These are phyloP conservation scores for Leishmania mexicana DNA, from an alignment of 208 protist species.

Conservation along the genomic window DNA sequence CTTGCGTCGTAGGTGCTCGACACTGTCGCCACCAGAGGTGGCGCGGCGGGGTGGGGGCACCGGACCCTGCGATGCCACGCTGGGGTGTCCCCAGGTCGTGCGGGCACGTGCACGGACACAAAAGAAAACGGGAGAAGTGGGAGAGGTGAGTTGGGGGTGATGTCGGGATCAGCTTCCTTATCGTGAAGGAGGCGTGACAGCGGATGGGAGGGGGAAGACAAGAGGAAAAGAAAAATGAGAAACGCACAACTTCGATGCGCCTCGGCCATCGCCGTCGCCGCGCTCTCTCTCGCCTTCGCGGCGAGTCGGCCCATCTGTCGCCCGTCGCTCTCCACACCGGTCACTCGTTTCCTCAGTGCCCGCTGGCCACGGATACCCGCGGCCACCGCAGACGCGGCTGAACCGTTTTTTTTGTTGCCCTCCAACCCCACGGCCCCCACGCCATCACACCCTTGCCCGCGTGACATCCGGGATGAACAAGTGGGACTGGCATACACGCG, in stretches of 20 bases:
- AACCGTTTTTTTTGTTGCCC: neutral
- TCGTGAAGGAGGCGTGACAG: slow-evolving; percentile 3
- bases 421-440: neutral
- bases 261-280: neutral
- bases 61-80: too few species aligned
- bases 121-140: neutral
- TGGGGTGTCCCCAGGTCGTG: too few species aligned
- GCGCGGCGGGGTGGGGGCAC: too few species aligned
- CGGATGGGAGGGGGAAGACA: neutral
- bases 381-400: neutral
- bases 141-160: neutral
- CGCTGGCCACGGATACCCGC: neutral
- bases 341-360: too few species aligned
- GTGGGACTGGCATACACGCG: neutral
- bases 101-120: neutral
- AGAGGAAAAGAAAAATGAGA: slow-evolving; percentile 5
- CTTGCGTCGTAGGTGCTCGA: too few species aligned
- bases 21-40: too few species aligned
- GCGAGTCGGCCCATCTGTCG: neutral
- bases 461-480: neutral
- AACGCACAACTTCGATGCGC: neutral
- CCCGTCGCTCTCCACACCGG: neutral
- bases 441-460: neutral
- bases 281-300: neutral
- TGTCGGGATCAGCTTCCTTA: neutral